Conservation (phyloP, 2,329 filamentous ascomycete genomes). For the Fusarium duplospermum region DNA sequence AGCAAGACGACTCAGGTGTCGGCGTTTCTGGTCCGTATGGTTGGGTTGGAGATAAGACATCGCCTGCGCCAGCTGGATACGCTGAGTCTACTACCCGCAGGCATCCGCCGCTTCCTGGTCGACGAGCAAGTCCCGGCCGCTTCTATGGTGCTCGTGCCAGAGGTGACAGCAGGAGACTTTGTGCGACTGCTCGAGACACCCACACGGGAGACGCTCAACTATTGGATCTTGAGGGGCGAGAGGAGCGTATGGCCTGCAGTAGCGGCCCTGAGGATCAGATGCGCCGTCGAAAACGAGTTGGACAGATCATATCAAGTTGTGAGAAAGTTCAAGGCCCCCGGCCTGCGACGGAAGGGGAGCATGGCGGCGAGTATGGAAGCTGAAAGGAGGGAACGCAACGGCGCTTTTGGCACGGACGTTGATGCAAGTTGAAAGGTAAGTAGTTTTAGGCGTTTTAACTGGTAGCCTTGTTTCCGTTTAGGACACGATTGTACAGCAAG, state of each 20-base stretch:
- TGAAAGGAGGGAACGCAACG: slow-evolving; percentile 31
- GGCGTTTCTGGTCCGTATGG: slow-evolving; percentile 72
- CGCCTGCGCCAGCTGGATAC: slow-evolving; percentile 84
- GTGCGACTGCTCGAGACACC: slow-evolving; percentile 84
- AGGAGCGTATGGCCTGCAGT: slow-evolving; percentile 92
- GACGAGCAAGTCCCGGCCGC: slow-evolving; percentile 85
- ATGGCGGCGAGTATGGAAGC: slow-evolving; percentile 47
- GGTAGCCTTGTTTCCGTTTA: not conserved
- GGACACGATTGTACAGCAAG: not conserved
- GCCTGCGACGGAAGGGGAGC: slow-evolving; percentile 59
- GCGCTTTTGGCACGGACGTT: slow-evolving; percentile 19
- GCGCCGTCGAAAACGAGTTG: slow-evolving; percentile 87
- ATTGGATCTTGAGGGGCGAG: slow-evolving; percentile 89
- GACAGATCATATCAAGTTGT: slow-evolving; percentile 87
- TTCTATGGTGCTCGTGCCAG: slow-evolving; percentile 84
- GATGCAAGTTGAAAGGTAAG: slow-evolving; percentile 21
- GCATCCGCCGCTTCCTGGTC: slow-evolving; percentile 80
- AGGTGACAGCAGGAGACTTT: slow-evolving; percentile 79
- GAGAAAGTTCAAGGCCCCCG: slow-evolving; percentile 69
- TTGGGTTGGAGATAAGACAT: slow-evolving; percentile 83
- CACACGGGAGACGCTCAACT: slow-evolving; percentile 78
- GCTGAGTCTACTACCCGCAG: slow-evolving; percentile 75
- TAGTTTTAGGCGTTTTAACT: not conserved
- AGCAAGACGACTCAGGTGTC: slow-evolving; percentile 68
- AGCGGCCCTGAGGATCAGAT: slow-evolving; percentile 82